Evolutionary conservation across 2,329 filamentous ascomycete species (phyloP).

Genomic region (Colletotrichum sp.): DNA sequence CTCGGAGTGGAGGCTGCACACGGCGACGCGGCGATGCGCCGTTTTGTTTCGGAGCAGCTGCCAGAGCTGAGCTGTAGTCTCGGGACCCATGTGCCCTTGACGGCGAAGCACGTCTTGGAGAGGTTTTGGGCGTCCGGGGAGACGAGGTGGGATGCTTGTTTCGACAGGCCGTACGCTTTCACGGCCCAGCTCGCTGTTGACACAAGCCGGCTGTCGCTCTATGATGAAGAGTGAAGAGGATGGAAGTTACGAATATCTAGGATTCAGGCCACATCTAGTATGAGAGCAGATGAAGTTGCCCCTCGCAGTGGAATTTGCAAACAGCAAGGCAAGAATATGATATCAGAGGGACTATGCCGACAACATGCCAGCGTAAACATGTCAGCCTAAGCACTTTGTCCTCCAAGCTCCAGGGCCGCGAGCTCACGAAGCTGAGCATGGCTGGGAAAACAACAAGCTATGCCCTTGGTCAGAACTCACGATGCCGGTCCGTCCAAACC

Average conservation of each 20-base stretch:
- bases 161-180: constrained; percentile 1
- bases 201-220: neutral
- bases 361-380: neutral
- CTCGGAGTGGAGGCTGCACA: neutral
- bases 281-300: neutral
- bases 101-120: neutral
- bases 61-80: neutral
- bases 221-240: neutral
- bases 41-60: neutral
- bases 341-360: neutral
- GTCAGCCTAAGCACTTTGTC: neutral
- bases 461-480: neutral
- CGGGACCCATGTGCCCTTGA: neutral
- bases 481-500: neutral
- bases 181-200: constrained; percentile 26
- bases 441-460: neutral
- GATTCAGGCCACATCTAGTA: neutral
- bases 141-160: constrained; percentile 4
- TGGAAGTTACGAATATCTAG: neutral
- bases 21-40: neutral
- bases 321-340: neutral
- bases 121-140: neutral
- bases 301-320: neutral
- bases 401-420: neutral
- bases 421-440: neutral